These are phyloP conservation scores for Paecilomyces formosus DNA, from an alignment of 2,329 filamentous ascomycete species.

Conservation along the genomic window DNA sequence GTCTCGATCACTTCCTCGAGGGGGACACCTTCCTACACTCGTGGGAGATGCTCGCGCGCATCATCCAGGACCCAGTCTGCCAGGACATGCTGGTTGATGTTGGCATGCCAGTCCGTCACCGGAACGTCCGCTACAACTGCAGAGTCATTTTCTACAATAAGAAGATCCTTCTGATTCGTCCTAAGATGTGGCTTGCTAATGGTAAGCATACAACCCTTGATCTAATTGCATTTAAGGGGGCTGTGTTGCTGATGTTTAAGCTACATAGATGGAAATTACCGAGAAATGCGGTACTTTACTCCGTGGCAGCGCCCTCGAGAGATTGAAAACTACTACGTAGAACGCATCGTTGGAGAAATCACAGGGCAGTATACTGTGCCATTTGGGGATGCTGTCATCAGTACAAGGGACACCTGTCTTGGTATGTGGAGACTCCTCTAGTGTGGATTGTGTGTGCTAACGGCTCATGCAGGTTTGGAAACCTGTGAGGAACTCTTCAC, in stretches of 20 bases:
- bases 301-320: slow-evolving; percentile 52
- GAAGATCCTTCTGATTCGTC: slow-evolving; percentile 63
- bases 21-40: slow-evolving; percentile 51
- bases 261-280: slow-evolving; percentile 51
- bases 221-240: not conserved
- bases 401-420: slow-evolving; percentile 55
- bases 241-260: not conserved
- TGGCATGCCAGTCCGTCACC: slow-evolving; percentile 56
- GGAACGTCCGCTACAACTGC: slow-evolving; percentile 58
- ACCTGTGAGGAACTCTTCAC: slow-evolving; percentile 65
- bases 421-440: slow-evolving; percentile 24
- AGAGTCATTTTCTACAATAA: slow-evolving; percentile 58
- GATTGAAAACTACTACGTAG: slow-evolving; percentile 59
- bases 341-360: slow-evolving; percentile 51
- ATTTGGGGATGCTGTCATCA: slow-evolving; percentile 63
- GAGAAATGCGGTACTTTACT: slow-evolving; percentile 56
- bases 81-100: slow-evolving; percentile 61
- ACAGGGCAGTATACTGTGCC: slow-evolving; percentile 50
- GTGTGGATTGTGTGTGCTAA: not conserved
- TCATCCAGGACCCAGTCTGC: slow-evolving; percentile 53
- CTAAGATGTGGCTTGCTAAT: slow-evolving; percentile 64
- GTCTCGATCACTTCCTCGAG: slow-evolving; percentile 59
- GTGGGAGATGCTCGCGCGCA: slow-evolving; percentile 55
- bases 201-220: slow-evolving; percentile 20
- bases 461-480: slow-evolving; percentile 34